Evolutionary conservation across 2,329 filamentous ascomycete species (phyloP).

Genomic region (Tolypocladium amazonense): DNA sequence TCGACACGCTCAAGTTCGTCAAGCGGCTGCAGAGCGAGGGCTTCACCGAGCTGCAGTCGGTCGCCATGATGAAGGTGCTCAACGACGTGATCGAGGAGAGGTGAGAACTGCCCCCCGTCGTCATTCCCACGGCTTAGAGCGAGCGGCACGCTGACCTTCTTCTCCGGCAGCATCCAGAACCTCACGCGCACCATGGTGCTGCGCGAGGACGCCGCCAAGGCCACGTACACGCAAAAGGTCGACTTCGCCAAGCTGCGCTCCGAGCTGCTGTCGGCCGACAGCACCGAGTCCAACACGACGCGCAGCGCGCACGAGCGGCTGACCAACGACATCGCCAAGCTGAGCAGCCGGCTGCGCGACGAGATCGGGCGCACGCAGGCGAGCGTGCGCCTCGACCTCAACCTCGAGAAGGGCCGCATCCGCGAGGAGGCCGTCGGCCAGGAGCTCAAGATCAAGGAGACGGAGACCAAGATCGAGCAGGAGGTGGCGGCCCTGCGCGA

Average conservation of each 20-base stretch:
- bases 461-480: slow-evolving; percentile 96
- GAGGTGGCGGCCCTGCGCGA: slow-evolving; percentile 85
- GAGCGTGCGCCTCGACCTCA: slow-evolving; percentile 82
- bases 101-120: slow-evolving; percentile 23
- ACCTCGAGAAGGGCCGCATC: slow-evolving; percentile 93
- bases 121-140: too few relatives aligned
- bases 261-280: slow-evolving; percentile 85
- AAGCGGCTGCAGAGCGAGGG: slow-evolving; percentile 82
- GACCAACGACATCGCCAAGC: slow-evolving; percentile 88
- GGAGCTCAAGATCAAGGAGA: slow-evolving; percentile 97
- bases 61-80: slow-evolving; percentile 96
- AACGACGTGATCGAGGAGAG: slow-evolving; percentile 96
- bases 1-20: slow-evolving; percentile 96
- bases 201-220: slow-evolving; percentile 81
- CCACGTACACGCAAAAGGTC: slow-evolving; percentile 78
- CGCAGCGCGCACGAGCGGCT: slow-evolving; percentile 83
- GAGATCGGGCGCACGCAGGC: slow-evolving; percentile 93
- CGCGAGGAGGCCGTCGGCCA: slow-evolving; percentile 92
- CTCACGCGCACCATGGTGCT: slow-evolving; percentile 96
- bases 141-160: neutral
- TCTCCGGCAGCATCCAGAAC: slow-evolving; percentile 67
- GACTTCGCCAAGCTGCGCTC: slow-evolving; percentile 96
- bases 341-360: slow-evolving; percentile 80
- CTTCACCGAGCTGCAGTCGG: slow-evolving; percentile 89
- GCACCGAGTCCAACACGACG: slow-evolving; percentile 80